Percentiles rank a stretch among this genome's conserved stretches.
These are phyloP conservation scores for Clavispora phyllophila DNA, from an alignment of 805 yeast species.

Conservation along the genomic window DNA sequence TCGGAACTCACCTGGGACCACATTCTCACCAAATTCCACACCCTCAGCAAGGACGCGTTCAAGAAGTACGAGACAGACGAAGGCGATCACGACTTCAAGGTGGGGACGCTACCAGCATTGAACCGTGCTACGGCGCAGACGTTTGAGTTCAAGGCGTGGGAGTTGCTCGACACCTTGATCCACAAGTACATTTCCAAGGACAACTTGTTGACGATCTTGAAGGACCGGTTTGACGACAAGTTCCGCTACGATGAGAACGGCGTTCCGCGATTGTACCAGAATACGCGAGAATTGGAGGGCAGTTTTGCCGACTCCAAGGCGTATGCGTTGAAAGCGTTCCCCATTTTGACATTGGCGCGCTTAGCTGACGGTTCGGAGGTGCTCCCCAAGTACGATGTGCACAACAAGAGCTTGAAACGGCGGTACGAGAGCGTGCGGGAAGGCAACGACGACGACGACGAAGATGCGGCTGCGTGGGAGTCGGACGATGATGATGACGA, in stretches of 20 bases:
- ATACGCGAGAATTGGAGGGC: slow-evolving; percentile 64
- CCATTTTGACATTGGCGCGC: slow-evolving; percentile 54
- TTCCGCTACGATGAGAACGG: slow-evolving; percentile 83
- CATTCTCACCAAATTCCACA: slow-evolving; percentile 21
- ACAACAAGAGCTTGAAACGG: slow-evolving; percentile 19
- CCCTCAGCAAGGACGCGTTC: slow-evolving; percentile 45
- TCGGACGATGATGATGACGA: slow-evolving; percentile 13
- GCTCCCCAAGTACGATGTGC: slow-evolving; percentile 52
- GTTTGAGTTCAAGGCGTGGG: slow-evolving; percentile 61
- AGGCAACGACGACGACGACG: slow-evolving; percentile 29
- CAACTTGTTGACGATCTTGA: slow-evolving; percentile 56
- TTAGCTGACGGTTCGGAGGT: slow-evolving; percentile 49
- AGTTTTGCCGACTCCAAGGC: slow-evolving; percentile 58
- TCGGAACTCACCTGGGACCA: slow-evolving; percentile 25
- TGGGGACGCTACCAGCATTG: slow-evolving; percentile 49
- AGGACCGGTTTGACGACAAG: slow-evolving; percentile 74
- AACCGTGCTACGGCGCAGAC: slow-evolving; percentile 38
- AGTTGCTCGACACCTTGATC: slow-evolving; percentile 49
- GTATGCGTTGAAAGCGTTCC: slow-evolving; percentile 52
- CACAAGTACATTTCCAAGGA: slow-evolving; percentile 65
- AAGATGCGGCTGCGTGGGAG: slow-evolving; percentile 16
- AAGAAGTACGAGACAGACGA: slow-evolving; percentile 13
- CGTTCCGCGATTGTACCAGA: slow-evolving; percentile 76
- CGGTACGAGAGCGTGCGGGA: slow-evolving; percentile 26
- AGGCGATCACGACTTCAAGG: slow-evolving; percentile 50